Evolutionary conservation across 805 yeast species (phyloP).

Genomic region (Zygoascus flipseniorum): DNA sequence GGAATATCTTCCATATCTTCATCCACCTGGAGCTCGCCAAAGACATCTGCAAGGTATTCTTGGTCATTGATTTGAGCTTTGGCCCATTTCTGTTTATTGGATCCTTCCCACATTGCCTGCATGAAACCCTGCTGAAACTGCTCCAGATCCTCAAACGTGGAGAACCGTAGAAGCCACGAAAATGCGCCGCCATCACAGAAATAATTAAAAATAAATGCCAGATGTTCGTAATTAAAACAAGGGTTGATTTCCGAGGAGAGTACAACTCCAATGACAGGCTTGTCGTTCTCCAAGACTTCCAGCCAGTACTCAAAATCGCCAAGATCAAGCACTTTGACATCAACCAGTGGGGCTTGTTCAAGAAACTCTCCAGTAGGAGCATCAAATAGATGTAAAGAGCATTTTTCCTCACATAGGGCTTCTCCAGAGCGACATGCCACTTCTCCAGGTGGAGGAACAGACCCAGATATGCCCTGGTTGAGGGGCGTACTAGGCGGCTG

Average conservation of each 20-base stretch:
- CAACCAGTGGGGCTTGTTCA: slow-evolving; percentile 29
- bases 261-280: slow-evolving; percentile 32
- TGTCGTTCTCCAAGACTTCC: slow-evolving; percentile 30
- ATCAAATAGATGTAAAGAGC: slow-evolving; percentile 52
- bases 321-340: slow-evolving; percentile 35
- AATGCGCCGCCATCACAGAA: slow-evolving; percentile 34
- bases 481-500: slow-evolving; percentile 7
- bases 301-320: slow-evolving; percentile 49
- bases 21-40: slow-evolving; percentile 34
- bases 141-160: slow-evolving; percentile 31
- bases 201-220: slow-evolving; percentile 61
- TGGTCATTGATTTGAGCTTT: slow-evolving; percentile 37
- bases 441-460: background rate
- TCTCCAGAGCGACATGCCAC: background rate
- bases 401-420: slow-evolving; percentile 8
- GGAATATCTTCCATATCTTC: slow-evolving; percentile 26
- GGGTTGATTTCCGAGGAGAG: slow-evolving; percentile 37
- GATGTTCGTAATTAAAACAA: slow-evolving; percentile 48
- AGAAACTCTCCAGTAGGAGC: slow-evolving; percentile 41
- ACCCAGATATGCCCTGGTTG: background rate
- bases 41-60: slow-evolving; percentile 50
- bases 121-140: slow-evolving; percentile 47
- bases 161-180: slow-evolving; percentile 60
- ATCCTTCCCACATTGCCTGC: slow-evolving; percentile 51
- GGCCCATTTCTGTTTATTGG: slow-evolving; percentile 43